These are phyloP conservation scores for Pseudogymnoascus sp. DNA, from an alignment of 2,329 filamentous ascomycete species.

Conservation along the genomic window DNA sequence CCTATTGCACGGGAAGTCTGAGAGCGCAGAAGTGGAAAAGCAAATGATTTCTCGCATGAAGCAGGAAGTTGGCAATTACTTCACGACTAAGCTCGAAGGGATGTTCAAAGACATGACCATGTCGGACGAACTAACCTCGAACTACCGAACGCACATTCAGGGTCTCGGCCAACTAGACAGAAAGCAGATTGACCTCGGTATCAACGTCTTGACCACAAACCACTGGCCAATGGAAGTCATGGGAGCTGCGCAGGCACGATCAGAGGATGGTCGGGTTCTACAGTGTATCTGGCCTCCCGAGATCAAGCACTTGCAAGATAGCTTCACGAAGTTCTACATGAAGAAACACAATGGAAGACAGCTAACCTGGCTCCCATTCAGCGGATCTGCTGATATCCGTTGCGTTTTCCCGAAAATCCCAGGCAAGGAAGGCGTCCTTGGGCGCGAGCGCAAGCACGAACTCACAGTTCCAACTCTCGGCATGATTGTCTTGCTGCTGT, in stretches of 20 bases:
- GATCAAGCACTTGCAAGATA: constrained; percentile 66
- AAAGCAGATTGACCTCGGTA: constrained; percentile 66
- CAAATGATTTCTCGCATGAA: constrained; percentile 97
- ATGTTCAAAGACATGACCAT: constrained; percentile 97
- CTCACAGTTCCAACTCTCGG: constrained; percentile 86
- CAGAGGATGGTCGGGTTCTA: constrained; percentile 37
- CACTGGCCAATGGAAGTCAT: constrained; percentile 92
- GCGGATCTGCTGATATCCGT: constrained; percentile 76
- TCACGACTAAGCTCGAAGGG: constrained; percentile 84
- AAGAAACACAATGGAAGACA: constrained; percentile 79
- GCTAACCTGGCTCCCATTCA: constrained; percentile 67
- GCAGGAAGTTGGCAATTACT: constrained; percentile 87
- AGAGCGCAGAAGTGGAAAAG: constrained; percentile 86
- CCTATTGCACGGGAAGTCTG: constrained; percentile 77
- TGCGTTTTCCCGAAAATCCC: constrained; percentile 65
- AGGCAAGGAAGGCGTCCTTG: constrained; percentile 57
- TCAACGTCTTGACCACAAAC: constrained; percentile 84
- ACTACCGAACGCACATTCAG: constrained; percentile 61
- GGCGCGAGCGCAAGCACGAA: constrained; percentile 69
- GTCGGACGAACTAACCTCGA: constrained; percentile 70
- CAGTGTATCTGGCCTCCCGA: constrained; percentile 65
- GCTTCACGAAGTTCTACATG: constrained; percentile 83
- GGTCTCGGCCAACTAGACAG: constrained; percentile 42
- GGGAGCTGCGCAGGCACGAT: constrained; percentile 45
- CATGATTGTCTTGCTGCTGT: constrained; percentile 82